Evolutionary conservation across 352 stramenopile species (phyloP).

Genomic region (Phytophthora macrochlamydospora): DNA sequence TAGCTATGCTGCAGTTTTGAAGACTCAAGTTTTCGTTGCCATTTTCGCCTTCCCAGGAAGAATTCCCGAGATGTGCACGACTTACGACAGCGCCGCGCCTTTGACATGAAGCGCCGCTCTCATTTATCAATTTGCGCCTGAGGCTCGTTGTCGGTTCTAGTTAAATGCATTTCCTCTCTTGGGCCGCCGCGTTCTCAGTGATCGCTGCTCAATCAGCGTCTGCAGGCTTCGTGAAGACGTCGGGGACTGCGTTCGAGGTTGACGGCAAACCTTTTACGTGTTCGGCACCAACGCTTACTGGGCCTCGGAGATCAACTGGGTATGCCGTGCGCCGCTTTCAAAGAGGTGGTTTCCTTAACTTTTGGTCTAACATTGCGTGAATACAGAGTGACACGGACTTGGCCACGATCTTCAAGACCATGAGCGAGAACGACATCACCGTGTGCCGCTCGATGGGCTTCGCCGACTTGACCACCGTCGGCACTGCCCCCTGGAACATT

Average conservation of each 20-base stretch:
- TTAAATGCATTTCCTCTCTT: no score
- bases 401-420: slow-evolving; percentile 26
- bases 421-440: slow-evolving; percentile 26
- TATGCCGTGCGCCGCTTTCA: neutral
- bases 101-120: neutral
- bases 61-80: neutral
- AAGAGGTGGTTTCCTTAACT: neutral
- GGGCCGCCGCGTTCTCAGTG: no score
- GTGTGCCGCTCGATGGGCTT: slow-evolving; percentile 29
- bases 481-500: slow-evolving; percentile 20
- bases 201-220: neutral
- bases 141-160: no score
- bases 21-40: no score
- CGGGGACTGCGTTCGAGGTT: slow-evolving; percentile 12
- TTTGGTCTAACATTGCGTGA: neutral
- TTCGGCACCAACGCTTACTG: slow-evolving; percentile 22
- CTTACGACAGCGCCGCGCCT: neutral
- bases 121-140: neutral
- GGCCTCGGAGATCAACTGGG: slow-evolving; percentile 6
- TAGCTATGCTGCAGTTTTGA: no score
- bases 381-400: slow-evolving; percentile 22
- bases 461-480: slow-evolving; percentile 16
- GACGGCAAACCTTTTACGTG: slow-evolving; percentile 17
- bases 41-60: neutral
- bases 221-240: slow-evolving; percentile 13